Base-by-base conservation (phyloP, 2,329 filamentous ascomycete genomes). In the Pleurostoma richardsiae region DNA sequence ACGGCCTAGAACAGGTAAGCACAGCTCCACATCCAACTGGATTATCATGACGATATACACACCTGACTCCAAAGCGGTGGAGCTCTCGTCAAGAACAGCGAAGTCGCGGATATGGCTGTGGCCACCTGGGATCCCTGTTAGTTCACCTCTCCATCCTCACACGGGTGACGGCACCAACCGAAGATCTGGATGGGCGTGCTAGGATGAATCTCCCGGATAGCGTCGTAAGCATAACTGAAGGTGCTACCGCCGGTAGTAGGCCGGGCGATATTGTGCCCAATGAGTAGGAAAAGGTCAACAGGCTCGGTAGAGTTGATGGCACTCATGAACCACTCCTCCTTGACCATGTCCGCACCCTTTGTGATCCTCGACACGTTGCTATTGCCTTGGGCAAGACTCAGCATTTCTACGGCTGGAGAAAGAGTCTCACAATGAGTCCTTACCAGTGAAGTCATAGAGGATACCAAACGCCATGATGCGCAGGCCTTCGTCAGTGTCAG, bases 51-150 rank as follows among this genome's bases (percentile, higher is more conserved):
- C 19, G 19, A 19, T 19, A 19, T 19, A 19, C 19, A 19, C 19
- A 19, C 19, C 19, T 3, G 81, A 79, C 54, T 84, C 82, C 6
- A 86, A 67, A 0, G 73, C 81, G 4, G 82, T 81, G 5, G 78
- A 75, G 54, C 73, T 74, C 47, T 79, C 72, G 56, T 87, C 83
- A 51, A 80, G 83, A 3, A 84, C 76, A 19, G 72, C 72, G 58
- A 85, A 83, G 58, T 87, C 82, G 11, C 83, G 77, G 49, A 83
- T 76, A 57, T 85, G 82, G 36, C 70, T 76, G 62, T 85, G 82
- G 7, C 82, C 82, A 26, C 19, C 19, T 19, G 19, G 19, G 19
- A 19, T 19, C 19, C 19, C 19, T 19, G 19, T 19, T 19, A 19
- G 19, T 19, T 19, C 19, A 19, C 19, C 19, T 19, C 19, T 19